Base-by-base conservation (phyloP, 805 yeast species). In the Pichia deserticola region DNA sequence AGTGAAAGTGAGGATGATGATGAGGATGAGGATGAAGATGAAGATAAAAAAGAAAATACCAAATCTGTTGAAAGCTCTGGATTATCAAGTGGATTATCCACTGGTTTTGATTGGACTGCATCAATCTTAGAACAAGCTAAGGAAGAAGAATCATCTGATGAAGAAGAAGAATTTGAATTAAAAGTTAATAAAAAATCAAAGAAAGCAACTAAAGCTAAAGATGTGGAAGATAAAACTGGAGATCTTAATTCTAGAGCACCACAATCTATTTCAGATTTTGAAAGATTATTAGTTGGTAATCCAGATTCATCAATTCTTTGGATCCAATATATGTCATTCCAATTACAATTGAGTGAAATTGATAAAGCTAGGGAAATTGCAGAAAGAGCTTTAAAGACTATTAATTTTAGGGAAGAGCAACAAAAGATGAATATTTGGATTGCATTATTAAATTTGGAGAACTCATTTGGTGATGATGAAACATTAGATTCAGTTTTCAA, bases 291-390 rank as follows among this genome's bases (percentile, higher is more conserved):
- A 49, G 78, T 93, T 52, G 95, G 97, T 64, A 86, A 86, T 63
- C 97, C 99, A 44, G 85, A 88, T 71, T 88, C 96, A 3, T 92
- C 99, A 1, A 78, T 90, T 36, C 69, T 89, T 50, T 93, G 99
- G 99, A 92, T 93, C 87, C 88, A 90, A 69, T 93, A 86, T 70
- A 93, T 93, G 97, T 90, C 98, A 5, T 93, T 92, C 84, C 96
- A 90, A 68, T 75, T 93, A 55, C 97, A 90, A 67, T 74, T 92
- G 54, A 86, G 96, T 72, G 99, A 93, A 67, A 73, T 89, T 51
- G 97, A 92, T 37, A 89, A 87, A 68, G 97, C 97, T 9, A 81
- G 99, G 59, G 96, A 88, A 65, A 81, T 93, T 59, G 97, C 88
- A 42, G 86, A 84, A 59, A 80, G 99, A 54, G 99, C 98, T 3